Base-by-base conservation (phyloP, 495 filamentous ascomycete genomes). In the Penicillium herquei region DNA sequence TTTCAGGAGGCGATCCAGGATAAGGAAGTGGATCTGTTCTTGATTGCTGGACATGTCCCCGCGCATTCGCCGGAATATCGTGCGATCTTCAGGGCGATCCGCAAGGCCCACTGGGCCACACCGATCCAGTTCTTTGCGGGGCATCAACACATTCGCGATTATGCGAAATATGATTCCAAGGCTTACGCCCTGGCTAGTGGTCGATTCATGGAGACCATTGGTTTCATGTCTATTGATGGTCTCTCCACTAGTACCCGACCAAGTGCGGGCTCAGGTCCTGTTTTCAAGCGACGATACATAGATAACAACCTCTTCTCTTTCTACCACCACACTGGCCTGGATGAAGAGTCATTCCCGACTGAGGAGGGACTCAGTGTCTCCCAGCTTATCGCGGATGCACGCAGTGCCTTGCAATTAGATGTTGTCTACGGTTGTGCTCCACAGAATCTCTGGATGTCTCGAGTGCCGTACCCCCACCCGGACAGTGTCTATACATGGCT, bases 161-260 rank as follows among this genome's bases (percentile, higher is more conserved):
- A 88, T 64, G 83, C 78, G 14, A 81, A 82, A 46, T 98, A 89
- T 64, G 94, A 98, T 66, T 74, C 78, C 42, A 88, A 87, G 57
- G 87, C 92, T 1, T 87, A 86, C 55, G 94, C 85, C 1, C 72
- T 98, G 12, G 91, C 92, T 33, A 92, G 88, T 63, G 94, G 94
- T n/a, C 81, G 93, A 3, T 98, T 96, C 70, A 91, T 96, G 81
- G 94, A 98, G 73, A 98, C 95, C n/a, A 85, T 97, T 47, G 94
- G 94, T 6, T 98, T 92, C 77, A 82, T 95, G 83, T 95, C 92
- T 9, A 87, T 98, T 49, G 78, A 85, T 40, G 92, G 90, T 7
- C 74, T 92, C 0, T 66, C 74, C 13, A 76, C 73, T 2, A 64
- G 65, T 13, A 70, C 68, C 7, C 70, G 66, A 47, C 68, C 11